These are phyloP conservation scores for Bolboschoenus planiculmis DNA, from an alignment of 176 grass and related monocot species.

Conservation along the genomic window DNA sequence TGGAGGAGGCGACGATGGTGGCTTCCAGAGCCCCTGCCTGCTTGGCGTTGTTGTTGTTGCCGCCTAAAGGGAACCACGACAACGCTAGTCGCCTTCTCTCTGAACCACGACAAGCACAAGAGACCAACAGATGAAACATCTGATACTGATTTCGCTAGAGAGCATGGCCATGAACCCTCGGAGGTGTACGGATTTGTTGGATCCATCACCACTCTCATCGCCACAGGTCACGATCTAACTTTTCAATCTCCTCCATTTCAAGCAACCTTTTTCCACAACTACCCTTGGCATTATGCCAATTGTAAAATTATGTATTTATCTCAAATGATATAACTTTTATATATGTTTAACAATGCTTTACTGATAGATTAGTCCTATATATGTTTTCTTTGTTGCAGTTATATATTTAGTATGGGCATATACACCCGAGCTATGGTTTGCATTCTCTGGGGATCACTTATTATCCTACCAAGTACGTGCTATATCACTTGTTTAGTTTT, in stretches of 20 bases:
- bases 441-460: conserved; percentile 72
- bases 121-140: background rate
- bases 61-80: too few relatives aligned
- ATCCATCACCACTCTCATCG: conserved; percentile 77
- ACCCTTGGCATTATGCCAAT: too few relatives aligned
- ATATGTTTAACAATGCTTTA: conserved; percentile 8
- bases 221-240: conserved; percentile 32
- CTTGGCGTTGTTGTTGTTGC: too few relatives aligned
- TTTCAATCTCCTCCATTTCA: background rate
- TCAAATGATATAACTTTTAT: background rate
- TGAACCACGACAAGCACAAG: background rate
- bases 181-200: conserved; percentile 91
- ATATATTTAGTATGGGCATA: conserved; percentile 73
- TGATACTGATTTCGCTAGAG: conserved; percentile 18
- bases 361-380: conserved; percentile 25
- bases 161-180: conserved; percentile 72
- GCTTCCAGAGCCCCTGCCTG: too few relatives aligned
- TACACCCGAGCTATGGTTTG: conserved; percentile 47
- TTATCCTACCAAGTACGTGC: conserved; percentile 74
- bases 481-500: background rate
- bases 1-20: too few relatives aligned
- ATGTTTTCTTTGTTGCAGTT: conserved; percentile 9
- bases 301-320: too few relatives aligned
- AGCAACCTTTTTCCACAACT: too few relatives aligned
- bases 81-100: background rate